Conservation (phyloP, 2,329 filamentous ascomycete genomes). For the Stromatinia cepivora region DNA sequence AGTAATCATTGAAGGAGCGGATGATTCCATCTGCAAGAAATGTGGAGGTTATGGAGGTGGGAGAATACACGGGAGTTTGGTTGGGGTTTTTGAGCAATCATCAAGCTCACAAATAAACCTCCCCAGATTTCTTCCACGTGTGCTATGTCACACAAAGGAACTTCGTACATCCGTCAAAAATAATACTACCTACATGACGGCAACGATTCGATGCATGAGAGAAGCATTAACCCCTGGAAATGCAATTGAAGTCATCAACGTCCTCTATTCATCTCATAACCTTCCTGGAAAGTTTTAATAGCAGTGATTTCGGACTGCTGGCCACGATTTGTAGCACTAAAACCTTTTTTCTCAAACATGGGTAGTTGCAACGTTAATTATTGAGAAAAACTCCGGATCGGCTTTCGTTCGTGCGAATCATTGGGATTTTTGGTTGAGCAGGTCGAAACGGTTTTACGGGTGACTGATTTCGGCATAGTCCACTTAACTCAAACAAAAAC, state of each 20-base stretch:
- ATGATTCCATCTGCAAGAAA: no score
- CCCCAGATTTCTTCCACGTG: constrained; percentile 32
- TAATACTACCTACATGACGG: constrained; percentile 23
- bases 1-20: no score
- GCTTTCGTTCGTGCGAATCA: background rate
- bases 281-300: background rate
- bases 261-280: constrained; percentile 7
- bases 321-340: constrained; percentile 16
- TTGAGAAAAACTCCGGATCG: constrained; percentile 13
- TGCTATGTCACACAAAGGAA: constrained; percentile 28
- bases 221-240: constrained; percentile 10
- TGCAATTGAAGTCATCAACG: constrained; percentile 13
- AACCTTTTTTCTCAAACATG: constrained; percentile 22
- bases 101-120: constrained; percentile 31
- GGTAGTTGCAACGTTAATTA: constrained; percentile 30
- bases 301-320: constrained; percentile 13
- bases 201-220: constrained; percentile 25
- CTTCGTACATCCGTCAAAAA: constrained; percentile 28
- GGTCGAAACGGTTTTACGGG: constrained; percentile 15
- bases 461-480: constrained; percentile 22
- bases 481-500: constrained; percentile 10
- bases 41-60: no score
- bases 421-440: constrained; percentile 7
- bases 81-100: constrained; percentile 32
- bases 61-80: background rate